Conservation (phyloP, 2,329 filamentous ascomycete genomes). For the Dothistroma pini region DNA sequence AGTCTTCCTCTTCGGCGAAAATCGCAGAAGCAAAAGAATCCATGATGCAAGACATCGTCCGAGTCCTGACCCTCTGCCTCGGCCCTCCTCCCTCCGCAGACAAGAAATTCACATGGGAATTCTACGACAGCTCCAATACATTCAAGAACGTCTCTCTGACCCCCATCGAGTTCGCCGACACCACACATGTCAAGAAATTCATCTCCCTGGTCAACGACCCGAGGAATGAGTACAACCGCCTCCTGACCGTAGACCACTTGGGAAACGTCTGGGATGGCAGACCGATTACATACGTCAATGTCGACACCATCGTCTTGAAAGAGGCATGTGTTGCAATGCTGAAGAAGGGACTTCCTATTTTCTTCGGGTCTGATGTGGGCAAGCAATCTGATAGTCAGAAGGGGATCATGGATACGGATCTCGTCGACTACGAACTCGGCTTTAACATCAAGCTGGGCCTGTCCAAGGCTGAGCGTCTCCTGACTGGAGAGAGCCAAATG, state of each 20-base stretch:
- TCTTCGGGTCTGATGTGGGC: slow-evolving; percentile 86
- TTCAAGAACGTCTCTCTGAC: slow-evolving; percentile 61
- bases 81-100: slow-evolving; percentile 71
- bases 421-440: slow-evolving; percentile 79
- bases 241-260: slow-evolving; percentile 72
- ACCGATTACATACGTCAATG: slow-evolving; percentile 77
- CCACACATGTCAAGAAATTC: slow-evolving; percentile 63
- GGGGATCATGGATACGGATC: slow-evolving; percentile 75
- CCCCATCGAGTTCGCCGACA: slow-evolving; percentile 67
- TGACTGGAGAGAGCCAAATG: slow-evolving; percentile 75
- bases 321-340: slow-evolving; percentile 72
- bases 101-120: slow-evolving; percentile 74
- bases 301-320: slow-evolving; percentile 70
- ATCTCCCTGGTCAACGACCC: slow-evolving; percentile 85
- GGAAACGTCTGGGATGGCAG: slow-evolving; percentile 78
- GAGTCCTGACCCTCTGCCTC: slow-evolving; percentile 76
- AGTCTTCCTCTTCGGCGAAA: slow-evolving; percentile 35
- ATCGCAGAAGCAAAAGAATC: slow-evolving; percentile 58
- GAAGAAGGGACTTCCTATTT: slow-evolving; percentile 71
- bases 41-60: slow-evolving; percentile 77
- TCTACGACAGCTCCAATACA: slow-evolving; percentile 64
- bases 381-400: slow-evolving; percentile 66
- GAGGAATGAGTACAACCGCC: slow-evolving; percentile 66
- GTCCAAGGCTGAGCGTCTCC: slow-evolving; percentile 70
- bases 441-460: slow-evolving; percentile 72